phyloP scores from a whole-genome alignment of 768 basidiomycete species.

The Leccinellum luteum region DNA sequence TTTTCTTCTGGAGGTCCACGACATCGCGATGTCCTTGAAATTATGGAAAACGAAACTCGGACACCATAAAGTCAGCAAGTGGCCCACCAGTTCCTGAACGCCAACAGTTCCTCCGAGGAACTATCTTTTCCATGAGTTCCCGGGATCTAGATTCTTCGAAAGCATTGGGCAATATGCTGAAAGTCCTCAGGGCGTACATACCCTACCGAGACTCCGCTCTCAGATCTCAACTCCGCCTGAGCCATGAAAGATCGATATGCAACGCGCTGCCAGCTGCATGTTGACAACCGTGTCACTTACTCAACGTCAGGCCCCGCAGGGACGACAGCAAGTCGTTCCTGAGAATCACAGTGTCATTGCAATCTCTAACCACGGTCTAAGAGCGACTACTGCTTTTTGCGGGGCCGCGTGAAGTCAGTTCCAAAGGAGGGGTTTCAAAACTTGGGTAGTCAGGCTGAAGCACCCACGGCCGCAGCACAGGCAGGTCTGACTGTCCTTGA shows the following conservation, averaged over 20 bases:
- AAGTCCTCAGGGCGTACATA: not conserved
- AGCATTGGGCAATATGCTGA: too few relatives aligned
- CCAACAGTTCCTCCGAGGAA: not conserved
- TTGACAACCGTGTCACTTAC: not conserved
- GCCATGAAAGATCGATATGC: not conserved
- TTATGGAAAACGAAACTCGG: too few relatives aligned
- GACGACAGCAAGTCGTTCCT: constrained; percentile 13
- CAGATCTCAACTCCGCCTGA: not conserved
- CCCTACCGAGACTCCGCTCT: not conserved
- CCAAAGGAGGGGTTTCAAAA: constrained; percentile 9
- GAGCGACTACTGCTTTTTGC: constrained; percentile 2
- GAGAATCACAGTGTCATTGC: constrained; percentile 15
- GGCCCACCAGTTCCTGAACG: too few relatives aligned
- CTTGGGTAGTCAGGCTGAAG: not conserved
- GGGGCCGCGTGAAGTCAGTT: constrained; percentile 17
- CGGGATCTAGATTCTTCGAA: too few relatives aligned
- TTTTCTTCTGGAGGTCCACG: too few relatives aligned
- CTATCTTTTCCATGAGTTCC: not conserved
- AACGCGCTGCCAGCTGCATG: too few relatives aligned
- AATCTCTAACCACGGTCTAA: not conserved
- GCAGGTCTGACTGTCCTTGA: not conserved
- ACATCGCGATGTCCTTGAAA: too few relatives aligned
- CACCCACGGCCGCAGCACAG: not conserved
- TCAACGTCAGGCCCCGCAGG: not conserved
- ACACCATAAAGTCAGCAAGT: too few relatives aligned